phyloP scores from a whole-genome alignment of 306 rosid species.

The Myrica gale region DNA sequence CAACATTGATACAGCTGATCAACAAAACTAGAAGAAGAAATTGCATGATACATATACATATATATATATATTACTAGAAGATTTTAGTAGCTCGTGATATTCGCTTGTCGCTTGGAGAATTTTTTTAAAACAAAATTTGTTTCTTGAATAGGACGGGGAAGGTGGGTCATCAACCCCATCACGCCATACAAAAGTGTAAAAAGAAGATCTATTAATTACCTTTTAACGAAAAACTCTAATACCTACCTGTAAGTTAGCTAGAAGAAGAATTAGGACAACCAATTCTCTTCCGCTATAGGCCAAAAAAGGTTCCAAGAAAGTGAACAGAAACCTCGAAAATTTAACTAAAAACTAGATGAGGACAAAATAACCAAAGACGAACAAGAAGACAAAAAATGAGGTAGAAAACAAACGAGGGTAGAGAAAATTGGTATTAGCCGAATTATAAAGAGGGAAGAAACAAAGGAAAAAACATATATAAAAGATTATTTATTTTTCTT shows the following conservation, averaged over 20 bases:
- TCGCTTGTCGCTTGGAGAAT: background rate
- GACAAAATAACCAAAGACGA: background rate
- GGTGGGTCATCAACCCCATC: slow-evolving; percentile 12
- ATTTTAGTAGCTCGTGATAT: background rate
- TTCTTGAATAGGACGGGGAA: background rate
- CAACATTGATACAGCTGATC: background rate
- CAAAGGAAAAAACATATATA: no score
- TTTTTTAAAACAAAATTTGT: no score
- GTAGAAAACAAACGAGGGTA: background rate
- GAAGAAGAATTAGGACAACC: background rate
- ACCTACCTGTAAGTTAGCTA: background rate
- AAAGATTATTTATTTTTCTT: no score
- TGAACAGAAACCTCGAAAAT: background rate
- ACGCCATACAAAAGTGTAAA: background rate
- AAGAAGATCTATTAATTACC: background rate
- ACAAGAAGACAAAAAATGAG: background rate
- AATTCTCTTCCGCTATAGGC: background rate
- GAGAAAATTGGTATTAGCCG: background rate
- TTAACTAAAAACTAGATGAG: background rate
- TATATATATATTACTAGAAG: no score
- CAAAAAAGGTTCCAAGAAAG: background rate
- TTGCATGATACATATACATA: background rate
- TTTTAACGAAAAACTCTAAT: background rate
- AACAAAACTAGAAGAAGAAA: background rate
- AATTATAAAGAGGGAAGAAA: no score